phyloP scores from a whole-genome alignment of 78 protist species.

The Salpingoeca rosetta region DNA sequence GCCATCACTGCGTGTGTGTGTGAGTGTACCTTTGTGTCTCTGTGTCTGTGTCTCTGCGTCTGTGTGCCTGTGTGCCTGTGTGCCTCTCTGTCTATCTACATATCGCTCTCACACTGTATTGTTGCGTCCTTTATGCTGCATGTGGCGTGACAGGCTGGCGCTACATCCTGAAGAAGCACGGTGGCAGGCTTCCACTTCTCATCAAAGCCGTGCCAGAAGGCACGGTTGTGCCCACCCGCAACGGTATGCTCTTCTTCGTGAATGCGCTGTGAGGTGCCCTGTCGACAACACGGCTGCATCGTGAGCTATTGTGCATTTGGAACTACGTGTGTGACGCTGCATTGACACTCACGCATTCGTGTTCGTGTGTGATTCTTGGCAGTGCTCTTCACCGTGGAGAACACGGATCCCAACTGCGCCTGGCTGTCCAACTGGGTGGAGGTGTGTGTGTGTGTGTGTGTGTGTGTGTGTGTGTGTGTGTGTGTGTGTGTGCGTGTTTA shows the following conservation, averaged over 20 bases:
- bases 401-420: conserved; percentile 15
- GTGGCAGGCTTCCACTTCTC: conserved; percentile 24
- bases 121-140: no score
- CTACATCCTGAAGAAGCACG: conserved; percentile 26
- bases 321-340: no score
- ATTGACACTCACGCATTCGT: no score
- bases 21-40: not conserved
- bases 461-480: no score
- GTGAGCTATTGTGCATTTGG: no score
- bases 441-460: no score
- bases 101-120: not conserved
- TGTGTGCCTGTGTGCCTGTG: not conserved
- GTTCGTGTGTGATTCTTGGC: not conserved
- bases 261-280: no score
- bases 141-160: conserved; percentile 29
- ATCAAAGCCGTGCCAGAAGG: conserved; percentile 37
- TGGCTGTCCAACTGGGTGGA: conserved; percentile 43
- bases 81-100: not conserved
- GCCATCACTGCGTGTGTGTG: not conserved
- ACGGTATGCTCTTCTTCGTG: not conserved
- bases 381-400: conserved; percentile 16
- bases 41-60: not conserved
- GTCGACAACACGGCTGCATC: no score
- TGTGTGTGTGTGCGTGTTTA: no score
- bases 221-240: not conserved